phyloP scores from a whole-genome alignment of 1,284 basidiomycete genomes.

The Ustilago lituana region DNA sequence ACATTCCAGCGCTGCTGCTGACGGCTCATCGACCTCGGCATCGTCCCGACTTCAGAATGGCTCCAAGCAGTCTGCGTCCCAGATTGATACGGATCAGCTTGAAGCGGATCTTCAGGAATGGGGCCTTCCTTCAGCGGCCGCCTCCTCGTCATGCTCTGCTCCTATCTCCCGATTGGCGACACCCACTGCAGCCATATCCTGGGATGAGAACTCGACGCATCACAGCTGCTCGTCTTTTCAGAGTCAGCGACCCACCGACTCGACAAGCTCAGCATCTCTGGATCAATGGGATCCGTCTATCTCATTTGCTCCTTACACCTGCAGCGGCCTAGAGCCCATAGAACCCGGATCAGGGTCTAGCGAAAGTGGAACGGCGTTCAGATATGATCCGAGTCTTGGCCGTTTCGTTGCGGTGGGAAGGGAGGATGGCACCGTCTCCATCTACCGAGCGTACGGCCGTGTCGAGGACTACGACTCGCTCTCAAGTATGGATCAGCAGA shows the following conservation, averaged over 20 bases:
- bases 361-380: not conserved
- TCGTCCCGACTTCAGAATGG: not conserved
- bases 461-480: constrained; percentile 25
- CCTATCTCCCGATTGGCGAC: constrained; percentile 8
- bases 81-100: constrained; percentile 16
- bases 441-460: constrained; percentile 37
- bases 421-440: constrained; percentile 30
- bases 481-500: not conserved
- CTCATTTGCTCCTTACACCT: constrained; percentile 34
- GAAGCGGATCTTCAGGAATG: constrained; percentile 30
- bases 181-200: constrained; percentile 32
- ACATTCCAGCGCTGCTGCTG: not conserved
- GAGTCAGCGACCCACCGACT: not conserved
- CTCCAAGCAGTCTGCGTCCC: not conserved
- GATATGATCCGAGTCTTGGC: constrained; percentile 29
- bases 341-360: not conserved
- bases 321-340: constrained; percentile 16
- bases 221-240: constrained; percentile 18
- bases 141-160: not conserved
- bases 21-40: not conserved
- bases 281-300: constrained; percentile 45
- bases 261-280: not conserved
- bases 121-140: constrained; percentile 21
- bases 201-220: constrained; percentile 36
- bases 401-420: constrained; percentile 30